phyloP scores from a whole-genome alignment of 768 basidiomycete genomes.

The Fomitopsis pulvina region DNA sequence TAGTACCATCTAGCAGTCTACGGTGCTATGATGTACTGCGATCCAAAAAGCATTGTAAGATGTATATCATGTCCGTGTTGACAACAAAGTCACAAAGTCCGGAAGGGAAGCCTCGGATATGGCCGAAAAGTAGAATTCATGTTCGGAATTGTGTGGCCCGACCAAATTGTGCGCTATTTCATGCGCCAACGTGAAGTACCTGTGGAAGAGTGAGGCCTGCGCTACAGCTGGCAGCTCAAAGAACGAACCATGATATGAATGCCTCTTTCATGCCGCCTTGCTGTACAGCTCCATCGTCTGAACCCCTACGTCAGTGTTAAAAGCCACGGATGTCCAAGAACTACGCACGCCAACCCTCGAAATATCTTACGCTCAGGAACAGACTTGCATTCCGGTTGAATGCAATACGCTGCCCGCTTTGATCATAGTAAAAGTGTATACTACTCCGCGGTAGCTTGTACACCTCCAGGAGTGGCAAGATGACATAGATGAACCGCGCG shows the following conservation, averaged over 20 bases:
- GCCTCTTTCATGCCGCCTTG: conserved; percentile 51
- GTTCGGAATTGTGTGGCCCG: conserved; percentile 81
- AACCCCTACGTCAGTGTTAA: not conserved
- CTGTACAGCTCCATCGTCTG: conserved; percentile 68
- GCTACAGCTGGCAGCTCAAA: not conserved
- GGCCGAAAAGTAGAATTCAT: conserved; percentile 91
- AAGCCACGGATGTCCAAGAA: not conserved
- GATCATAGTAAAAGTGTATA: conserved; percentile 85
- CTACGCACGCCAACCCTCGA: conserved; percentile 78
- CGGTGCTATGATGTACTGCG: too few species aligned
- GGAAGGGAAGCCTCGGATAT: conserved; percentile 67
- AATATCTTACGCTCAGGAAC: conserved; percentile 85
- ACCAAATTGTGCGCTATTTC: conserved; percentile 92
- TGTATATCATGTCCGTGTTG: not conserved
- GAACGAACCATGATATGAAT: conserved; percentile 68
- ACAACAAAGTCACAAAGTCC: conserved; percentile 7
- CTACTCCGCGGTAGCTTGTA: conserved; percentile 70
- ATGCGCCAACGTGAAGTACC: conserved; percentile 91
- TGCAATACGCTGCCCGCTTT: conserved; percentile 75
- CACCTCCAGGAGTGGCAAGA: conserved; percentile 57
- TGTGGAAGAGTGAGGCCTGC: conserved; percentile 23
- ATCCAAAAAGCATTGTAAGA: not conserved
- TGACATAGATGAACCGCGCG: conserved; percentile 66
- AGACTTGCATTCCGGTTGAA: conserved; percentile 89
- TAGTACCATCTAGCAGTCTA: too few species aligned